Percentiles rank a stretch among this genome's conserved stretches.
These are phyloP conservation scores for Ustilago vetiveriae DNA, from an alignment of 1,284 basidiomycete species.

Conservation along the genomic window DNA sequence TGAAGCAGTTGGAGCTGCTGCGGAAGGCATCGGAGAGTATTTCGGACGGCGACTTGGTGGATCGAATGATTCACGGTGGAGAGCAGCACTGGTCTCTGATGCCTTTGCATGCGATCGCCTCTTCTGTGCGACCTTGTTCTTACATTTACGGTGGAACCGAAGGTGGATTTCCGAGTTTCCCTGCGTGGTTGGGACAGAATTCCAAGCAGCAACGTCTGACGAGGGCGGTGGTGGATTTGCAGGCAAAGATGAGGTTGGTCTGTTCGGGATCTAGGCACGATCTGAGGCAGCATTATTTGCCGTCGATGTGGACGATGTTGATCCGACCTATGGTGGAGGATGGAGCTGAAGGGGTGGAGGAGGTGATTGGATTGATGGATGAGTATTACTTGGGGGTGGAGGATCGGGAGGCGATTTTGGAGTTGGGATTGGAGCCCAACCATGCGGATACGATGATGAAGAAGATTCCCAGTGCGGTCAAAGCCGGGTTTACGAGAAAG, in stretches of 20 bases:
- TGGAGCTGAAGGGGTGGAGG: constrained; percentile 74
- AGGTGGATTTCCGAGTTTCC: constrained; percentile 57
- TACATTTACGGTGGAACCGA: constrained; percentile 54
- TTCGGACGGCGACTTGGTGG: constrained; percentile 94
- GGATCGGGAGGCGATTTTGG: constrained; percentile 94
- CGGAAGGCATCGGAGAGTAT: constrained; percentile 83
- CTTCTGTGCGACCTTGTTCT: constrained; percentile 74
- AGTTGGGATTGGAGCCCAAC: constrained; percentile 85
- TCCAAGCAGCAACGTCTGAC: constrained; percentile 86
- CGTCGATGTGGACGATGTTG: constrained; percentile 81
- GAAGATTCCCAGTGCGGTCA: constrained; percentile 82
- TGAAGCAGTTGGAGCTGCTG: constrained; percentile 79
- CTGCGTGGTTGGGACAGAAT: constrained; percentile 83
- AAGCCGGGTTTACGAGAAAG: constrained; percentile 84
- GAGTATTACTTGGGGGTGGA: constrained; percentile 91
- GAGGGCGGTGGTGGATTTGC: constrained; percentile 86
- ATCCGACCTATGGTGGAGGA: constrained; percentile 78
- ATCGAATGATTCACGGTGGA: constrained; percentile 82
- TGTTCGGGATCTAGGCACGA: constrained; percentile 88
- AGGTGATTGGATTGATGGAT: constrained; percentile 88
- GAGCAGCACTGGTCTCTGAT: constrained; percentile 97
- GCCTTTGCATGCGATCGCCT: constrained; percentile 90
- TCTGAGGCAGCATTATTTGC: constrained; percentile 89
- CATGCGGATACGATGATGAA: constrained; percentile 77
- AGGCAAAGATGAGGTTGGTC: constrained; percentile 91